phyloP scores from a whole-genome alignment of 352 stramenopile species.

The Phytophthora idaei region DNA sequence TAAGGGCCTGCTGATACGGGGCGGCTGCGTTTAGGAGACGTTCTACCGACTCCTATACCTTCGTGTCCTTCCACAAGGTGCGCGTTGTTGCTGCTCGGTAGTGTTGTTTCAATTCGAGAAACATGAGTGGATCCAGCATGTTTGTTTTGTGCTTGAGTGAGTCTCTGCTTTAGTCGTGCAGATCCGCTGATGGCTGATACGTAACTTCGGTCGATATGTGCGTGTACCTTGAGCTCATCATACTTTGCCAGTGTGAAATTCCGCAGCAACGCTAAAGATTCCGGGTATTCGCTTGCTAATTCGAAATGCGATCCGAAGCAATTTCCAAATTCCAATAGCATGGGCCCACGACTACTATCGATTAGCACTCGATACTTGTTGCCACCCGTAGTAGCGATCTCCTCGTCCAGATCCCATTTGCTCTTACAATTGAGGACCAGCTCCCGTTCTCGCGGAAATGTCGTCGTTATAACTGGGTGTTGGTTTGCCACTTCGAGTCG shows the following conservation, averaged over 20 bases:
- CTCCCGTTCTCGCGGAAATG: conserved; percentile 47
- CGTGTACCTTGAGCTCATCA: conserved; percentile 64
- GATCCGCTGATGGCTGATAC: conserved; percentile 71
- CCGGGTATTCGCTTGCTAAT: conserved; percentile 59
- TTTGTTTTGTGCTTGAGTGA: conserved; percentile 58
- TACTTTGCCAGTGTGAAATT: conserved; percentile 72
- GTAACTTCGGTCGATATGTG: conserved; percentile 78
- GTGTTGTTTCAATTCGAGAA: conserved; percentile 13
- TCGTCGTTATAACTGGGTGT: conserved; percentile 33
- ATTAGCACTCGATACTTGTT: conserved; percentile 85
- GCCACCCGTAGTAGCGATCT: conserved; percentile 67
- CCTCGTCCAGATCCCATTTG: conserved; percentile 81
- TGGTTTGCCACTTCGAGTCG: conserved; percentile 63
- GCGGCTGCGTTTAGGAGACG: conserved; percentile 68
- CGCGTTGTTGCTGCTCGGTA: conserved; percentile 11
- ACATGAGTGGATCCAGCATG: conserved; percentile 18
- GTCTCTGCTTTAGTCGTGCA: conserved; percentile 49
- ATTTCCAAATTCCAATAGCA: conserved; percentile 88
- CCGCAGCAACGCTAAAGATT: conserved; percentile 48
- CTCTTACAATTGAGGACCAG: conserved; percentile 77
- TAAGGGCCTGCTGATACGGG: conserved; percentile 67
- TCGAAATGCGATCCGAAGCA: conserved; percentile 73
- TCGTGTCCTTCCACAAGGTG: conserved; percentile 29
- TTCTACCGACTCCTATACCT: conserved; percentile 43
- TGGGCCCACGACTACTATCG: conserved; percentile 72